Evolutionary conservation across 352 stramenopile genomes (phyloP).

Genomic region (Globisporangium barbulae): DNA sequence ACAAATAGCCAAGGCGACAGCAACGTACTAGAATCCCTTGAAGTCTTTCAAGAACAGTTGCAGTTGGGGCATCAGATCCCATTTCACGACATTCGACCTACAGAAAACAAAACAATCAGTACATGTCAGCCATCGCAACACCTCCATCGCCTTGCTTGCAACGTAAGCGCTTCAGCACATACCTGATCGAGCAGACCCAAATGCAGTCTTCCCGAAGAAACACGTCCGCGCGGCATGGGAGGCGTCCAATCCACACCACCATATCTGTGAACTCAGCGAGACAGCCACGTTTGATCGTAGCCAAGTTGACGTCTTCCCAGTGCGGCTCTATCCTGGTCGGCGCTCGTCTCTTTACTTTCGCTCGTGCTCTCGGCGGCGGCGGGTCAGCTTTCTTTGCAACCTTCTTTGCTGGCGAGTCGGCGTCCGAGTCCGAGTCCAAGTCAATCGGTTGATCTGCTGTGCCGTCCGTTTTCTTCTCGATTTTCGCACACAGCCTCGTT

Average conservation of each 20-base stretch:
- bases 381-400: background rate
- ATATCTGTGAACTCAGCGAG: constrained; percentile 23
- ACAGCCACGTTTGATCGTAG: constrained; percentile 18
- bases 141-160: too few species aligned
- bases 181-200: constrained; percentile 38
- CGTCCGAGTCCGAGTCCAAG: constrained; percentile 45
- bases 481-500: background rate
- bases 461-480: constrained; percentile 9
- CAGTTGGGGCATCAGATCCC: constrained; percentile 15
- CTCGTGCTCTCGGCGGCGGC: constrained; percentile 1
- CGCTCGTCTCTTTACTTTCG: background rate
- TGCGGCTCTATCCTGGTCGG: background rate
- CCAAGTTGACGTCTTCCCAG: constrained; percentile 25
- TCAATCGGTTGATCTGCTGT: constrained; percentile 46
- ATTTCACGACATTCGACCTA: constrained; percentile 10
- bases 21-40: constrained; percentile 15
- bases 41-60: constrained; percentile 9
- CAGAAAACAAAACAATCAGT: background rate
- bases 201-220: constrained; percentile 32
- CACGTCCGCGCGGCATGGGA: constrained; percentile 33
- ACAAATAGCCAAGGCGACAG: background rate
- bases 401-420: constrained; percentile 20
- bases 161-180: background rate
- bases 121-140: background rate
- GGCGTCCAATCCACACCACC: constrained; percentile 40